Evolutionary conservation across 306 rosid genomes (phyloP).

Genomic region (Pterocarpus macrocarpus): DNA sequence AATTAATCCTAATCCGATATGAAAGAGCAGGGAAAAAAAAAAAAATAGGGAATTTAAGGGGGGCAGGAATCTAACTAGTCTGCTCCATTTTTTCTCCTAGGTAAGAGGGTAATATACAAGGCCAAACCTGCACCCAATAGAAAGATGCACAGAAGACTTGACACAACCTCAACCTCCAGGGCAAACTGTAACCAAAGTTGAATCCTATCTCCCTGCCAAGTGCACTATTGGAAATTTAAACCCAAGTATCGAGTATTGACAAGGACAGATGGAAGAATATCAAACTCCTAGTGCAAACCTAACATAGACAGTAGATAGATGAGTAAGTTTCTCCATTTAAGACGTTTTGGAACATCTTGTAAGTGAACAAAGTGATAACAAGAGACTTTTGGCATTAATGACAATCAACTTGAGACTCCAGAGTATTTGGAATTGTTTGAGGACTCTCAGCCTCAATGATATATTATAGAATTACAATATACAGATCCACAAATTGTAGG

Average conservation of each 20-base stretch:
- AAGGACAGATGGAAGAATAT: background rate
- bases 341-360: background rate
- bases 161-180: conserved; percentile 14
- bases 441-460: background rate
- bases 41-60: background rate
- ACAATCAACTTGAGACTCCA: background rate
- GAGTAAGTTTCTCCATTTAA: background rate
- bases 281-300: background rate
- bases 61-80: too few species aligned
- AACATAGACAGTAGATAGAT: background rate
- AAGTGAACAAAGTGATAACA: background rate
- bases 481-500: background rate
- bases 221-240: background rate
- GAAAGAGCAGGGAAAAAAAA: background rate
- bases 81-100: background rate
- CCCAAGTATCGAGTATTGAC: background rate
- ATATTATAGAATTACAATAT: background rate
- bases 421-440: conserved; percentile 14
- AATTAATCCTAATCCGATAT: conserved; percentile 6
- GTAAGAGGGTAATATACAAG: background rate
- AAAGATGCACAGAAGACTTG: conserved; percentile 20
- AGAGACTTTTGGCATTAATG: conserved; percentile 5
- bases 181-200: background rate
- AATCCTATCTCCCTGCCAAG: background rate
- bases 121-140: background rate